Conservation (phyloP, 208 protist genomes). For the Wallacemonas sp. region DNA sequence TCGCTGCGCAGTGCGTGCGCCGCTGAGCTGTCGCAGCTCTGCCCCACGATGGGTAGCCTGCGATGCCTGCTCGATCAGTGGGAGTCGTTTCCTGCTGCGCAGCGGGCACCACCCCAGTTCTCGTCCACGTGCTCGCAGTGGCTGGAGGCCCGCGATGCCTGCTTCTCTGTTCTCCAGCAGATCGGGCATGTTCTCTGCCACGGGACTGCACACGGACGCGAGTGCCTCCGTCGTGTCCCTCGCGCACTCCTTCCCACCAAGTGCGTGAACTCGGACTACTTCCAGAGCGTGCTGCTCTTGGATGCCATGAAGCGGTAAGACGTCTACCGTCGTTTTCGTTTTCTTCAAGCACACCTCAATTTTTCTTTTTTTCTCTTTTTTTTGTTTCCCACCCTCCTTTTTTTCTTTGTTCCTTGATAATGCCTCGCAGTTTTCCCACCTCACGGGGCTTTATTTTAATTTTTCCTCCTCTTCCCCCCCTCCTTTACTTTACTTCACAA, state of each 20-base stretch:
- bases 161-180: slow-evolving; percentile 43
- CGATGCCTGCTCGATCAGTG: slow-evolving; percentile 22
- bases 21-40: slow-evolving; percentile 14
- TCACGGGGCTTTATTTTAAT: no score
- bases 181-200: slow-evolving; percentile 31
- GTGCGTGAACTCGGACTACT: slow-evolving; percentile 73
- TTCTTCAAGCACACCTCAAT: slow-evolving; percentile 11
- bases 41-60: slow-evolving; percentile 5
- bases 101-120: slow-evolving; percentile 8
- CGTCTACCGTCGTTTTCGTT: slow-evolving; percentile 5
- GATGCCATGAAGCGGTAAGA: slow-evolving; percentile 20
- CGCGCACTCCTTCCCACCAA: slow-evolving; percentile 31
- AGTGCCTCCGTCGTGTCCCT: slow-evolving; percentile 66
- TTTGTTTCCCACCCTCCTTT: slow-evolving; percentile 1
- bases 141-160: slow-evolving; percentile 62
- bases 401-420: slow-evolving; percentile 10
- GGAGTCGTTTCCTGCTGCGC: not conserved
- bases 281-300: slow-evolving; percentile 65
- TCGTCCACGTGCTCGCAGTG: slow-evolving; percentile 48
- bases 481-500: not conserved
- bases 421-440: not conserved
- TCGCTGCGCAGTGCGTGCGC: slow-evolving; percentile 23
- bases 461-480: slow-evolving; percentile 5
- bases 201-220: slow-evolving; percentile 24
- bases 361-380: slow-evolving; percentile 18